Evolutionary conservation across 371 early-diverging fungal genomes (phyloP), one percentile per base, ranked within the genome.

Genomic region (Apophysomyces elegans): DNA sequence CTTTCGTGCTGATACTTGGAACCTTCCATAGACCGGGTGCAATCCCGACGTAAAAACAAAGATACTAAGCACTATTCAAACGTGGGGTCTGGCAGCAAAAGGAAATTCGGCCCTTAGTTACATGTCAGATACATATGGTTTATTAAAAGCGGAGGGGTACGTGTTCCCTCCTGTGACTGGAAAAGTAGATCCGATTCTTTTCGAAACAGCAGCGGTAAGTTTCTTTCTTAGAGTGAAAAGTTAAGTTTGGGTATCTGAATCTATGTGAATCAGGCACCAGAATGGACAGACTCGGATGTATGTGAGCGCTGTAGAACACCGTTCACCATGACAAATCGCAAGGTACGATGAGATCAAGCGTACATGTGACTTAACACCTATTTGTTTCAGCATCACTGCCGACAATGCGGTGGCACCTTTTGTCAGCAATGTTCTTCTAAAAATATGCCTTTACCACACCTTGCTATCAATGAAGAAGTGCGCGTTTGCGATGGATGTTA

Each of bases 401-500:
- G 99, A 67, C 93, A 95, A 69, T 99, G 99, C 73, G 99, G 99
- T 18, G 81, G 90, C 39, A 95, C 95, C 1, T 98, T 92, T 64
- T 97, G 97, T 80, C 89, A 93, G 35, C 85, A 90, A 58, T 99
- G 99, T 73, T 96, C 97, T 13, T 89, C 92, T 50, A 95, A 95
- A 72, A 89, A 72, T 1, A 76, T 93, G 56, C 77, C 96, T 2
- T 83, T 99, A 37, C 95, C 96, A 5, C 90, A 94, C 64, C 78
- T 96, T 56, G 99, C 96, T 21, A 91, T 97, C 37, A 89, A 88
- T 18, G 91, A 96, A 37, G 85, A 87, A 7, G 98, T 97, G 4
- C 90, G 99, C 38, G 97, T 97, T 6, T 99, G 99, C 71, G 96
- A 97, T 74, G 88, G 91, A 5, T 99, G 99, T 73, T 90, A 88